phyloP scores from a whole-genome alignment of 2,329 filamentous ascomycete genomes.

The Diplodia corticola region DNA sequence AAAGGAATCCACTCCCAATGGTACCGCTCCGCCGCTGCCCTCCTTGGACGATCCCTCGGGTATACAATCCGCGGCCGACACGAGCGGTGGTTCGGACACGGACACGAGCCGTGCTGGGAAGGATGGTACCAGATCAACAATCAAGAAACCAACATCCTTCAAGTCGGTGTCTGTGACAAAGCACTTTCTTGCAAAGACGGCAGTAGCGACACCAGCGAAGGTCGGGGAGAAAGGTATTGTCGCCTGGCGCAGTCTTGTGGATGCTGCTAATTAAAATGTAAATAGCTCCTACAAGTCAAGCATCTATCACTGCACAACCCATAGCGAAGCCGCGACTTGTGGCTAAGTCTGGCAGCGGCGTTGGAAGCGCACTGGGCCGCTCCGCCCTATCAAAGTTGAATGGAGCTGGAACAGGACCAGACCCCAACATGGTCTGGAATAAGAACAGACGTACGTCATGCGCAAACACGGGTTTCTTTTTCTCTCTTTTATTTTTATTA shows the following conservation, averaged over 20 bases:
- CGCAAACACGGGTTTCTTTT: not conserved
- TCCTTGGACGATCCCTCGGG: constrained; percentile 32
- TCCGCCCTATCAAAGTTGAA: constrained; percentile 56
- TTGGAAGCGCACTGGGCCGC: constrained; percentile 57
- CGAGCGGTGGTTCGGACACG: constrained; percentile 74
- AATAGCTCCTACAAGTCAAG: constrained; percentile 42
- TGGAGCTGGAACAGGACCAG: constrained; percentile 63
- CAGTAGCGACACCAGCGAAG: constrained; percentile 51
- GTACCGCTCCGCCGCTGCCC: constrained; percentile 37
- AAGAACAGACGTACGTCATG: constrained; percentile 73
- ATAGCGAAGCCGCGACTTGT: constrained; percentile 70
- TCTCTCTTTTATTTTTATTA: not conserved
- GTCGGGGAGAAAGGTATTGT: constrained; percentile 54
- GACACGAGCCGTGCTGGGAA: constrained; percentile 66
- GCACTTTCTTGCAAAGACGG: constrained; percentile 76
- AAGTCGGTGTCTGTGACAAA: constrained; percentile 85
- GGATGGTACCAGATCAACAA: constrained; percentile 51
- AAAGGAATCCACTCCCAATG: constrained; percentile 37
- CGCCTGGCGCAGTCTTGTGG: not conserved
- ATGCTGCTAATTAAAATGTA: not conserved
- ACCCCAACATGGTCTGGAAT: constrained; percentile 80
- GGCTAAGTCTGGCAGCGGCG: constrained; percentile 68
- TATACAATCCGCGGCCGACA: constrained; percentile 58
- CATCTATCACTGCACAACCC: constrained; percentile 49
- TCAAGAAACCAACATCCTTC: constrained; percentile 74